Conservation (phyloP, 108 stramenopile genomes). For the Fragilaria radians region DNA sequence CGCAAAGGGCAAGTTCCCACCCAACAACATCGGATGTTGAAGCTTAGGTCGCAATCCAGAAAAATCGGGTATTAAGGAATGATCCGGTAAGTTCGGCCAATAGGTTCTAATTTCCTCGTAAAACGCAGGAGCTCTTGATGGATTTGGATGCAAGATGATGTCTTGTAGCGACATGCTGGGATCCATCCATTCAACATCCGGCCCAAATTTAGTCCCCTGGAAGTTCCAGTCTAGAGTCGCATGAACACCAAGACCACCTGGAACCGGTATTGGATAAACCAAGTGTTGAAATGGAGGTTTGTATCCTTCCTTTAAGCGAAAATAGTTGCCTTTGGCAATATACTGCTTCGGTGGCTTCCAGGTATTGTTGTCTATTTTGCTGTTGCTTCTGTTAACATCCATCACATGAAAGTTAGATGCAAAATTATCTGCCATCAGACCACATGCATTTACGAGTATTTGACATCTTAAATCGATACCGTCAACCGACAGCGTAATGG, state of each 20-base stretch:
- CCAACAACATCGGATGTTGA: constrained; percentile 40
- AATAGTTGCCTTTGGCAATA: constrained; percentile 83
- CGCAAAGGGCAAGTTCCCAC: constrained; percentile 6
- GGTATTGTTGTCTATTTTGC: constrained; percentile 1
- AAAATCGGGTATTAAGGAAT: constrained; percentile 61
- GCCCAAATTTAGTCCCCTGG: constrained; percentile 64
- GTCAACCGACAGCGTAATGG: constrained; percentile 22
- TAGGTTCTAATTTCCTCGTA: constrained; percentile 63
- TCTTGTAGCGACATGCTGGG: constrained; percentile 22
- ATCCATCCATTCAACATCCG: constrained; percentile 77
- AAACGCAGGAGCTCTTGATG: constrained; percentile 40
- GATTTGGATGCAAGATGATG: constrained; percentile 53
- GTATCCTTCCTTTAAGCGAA: constrained; percentile 41
- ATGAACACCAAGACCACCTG: constrained; percentile 81
- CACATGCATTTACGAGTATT: constrained; percentile 58
- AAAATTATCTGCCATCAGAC: constrained; percentile 50
- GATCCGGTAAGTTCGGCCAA: constrained; percentile 60
- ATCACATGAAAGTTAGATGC: constrained; percentile 32
- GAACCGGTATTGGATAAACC: constrained; percentile 79
- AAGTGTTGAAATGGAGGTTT: constrained; percentile 59
- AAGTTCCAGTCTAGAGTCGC: constrained; percentile 71
- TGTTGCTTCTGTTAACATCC: neutral
- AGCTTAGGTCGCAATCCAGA: constrained; percentile 80
- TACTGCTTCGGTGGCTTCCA: constrained; percentile 56
- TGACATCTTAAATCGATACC: constrained; percentile 53